These are phyloP conservation scores for Glycyrrhiza uralensis DNA, from an alignment of 306 rosid species.

Conservation along the genomic window DNA sequence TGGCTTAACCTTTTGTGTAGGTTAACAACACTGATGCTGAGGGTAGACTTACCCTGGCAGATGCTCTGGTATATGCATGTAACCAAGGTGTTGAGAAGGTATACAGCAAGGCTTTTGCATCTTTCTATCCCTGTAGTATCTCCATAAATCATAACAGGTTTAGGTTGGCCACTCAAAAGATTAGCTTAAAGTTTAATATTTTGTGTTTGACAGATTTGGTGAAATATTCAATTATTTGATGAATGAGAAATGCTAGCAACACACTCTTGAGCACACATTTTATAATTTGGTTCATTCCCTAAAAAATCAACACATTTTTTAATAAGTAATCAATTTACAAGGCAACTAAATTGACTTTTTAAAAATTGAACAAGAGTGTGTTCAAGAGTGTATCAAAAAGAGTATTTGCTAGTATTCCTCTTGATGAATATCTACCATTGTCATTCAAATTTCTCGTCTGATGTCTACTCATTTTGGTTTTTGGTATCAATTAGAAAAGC, in stretches of 20 bases:
- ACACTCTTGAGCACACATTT: neutral
- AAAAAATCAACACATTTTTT: neutral
- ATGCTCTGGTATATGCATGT: conserved; percentile 91
- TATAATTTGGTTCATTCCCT: neutral
- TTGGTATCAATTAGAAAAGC: neutral
- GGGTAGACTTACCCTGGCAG: conserved; percentile 98
- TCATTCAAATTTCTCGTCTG: neutral
- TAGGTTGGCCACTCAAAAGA: neutral
- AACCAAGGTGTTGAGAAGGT: conserved; percentile 99
- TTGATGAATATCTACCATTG: neutral
- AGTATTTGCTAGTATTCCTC: neutral
- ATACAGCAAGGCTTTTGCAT: conserved; percentile 18
- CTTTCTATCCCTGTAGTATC: conserved; percentile 7
- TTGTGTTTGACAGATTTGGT: neutral
- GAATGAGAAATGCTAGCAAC: neutral
- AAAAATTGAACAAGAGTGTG: neutral
- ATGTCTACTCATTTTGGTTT: neutral
- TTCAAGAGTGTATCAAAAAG: neutral
- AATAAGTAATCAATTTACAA: neutral
- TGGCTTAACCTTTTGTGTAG: conserved; percentile 43
- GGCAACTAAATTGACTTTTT: neutral
- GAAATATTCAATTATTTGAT: neutral
- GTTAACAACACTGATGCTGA: conserved; percentile 99
- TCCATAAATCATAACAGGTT: neutral
- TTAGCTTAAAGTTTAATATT: neutral